Conservation (phyloP, 345 rosid species). For the Aegle marmelos region DNA sequence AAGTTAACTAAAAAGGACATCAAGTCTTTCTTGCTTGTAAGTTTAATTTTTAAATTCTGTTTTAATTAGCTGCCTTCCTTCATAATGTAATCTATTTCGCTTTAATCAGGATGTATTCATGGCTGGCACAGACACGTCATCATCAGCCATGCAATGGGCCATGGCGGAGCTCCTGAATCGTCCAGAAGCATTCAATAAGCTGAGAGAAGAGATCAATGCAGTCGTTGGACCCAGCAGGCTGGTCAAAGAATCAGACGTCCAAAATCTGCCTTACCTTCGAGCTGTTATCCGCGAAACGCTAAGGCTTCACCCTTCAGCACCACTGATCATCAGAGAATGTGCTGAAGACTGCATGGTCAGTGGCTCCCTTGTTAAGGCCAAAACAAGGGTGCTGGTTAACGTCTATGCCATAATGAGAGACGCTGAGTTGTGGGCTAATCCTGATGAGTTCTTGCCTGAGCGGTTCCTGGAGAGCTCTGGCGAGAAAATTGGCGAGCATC, state of each 20-base stretch:
- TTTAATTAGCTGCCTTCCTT: background rate
- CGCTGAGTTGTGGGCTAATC: slow-evolving; percentile 35
- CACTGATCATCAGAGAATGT: slow-evolving; percentile 51
- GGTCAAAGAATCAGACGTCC: slow-evolving; percentile 42
- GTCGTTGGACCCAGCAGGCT: slow-evolving; percentile 28
- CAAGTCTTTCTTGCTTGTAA: slow-evolving; percentile 63
- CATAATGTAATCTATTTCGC: background rate
- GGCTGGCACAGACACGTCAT: slow-evolving; percentile 48
- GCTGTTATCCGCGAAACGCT: slow-evolving; percentile 41
- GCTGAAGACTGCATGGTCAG: slow-evolving; percentile 38
- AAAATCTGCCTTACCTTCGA: slow-evolving; percentile 42
- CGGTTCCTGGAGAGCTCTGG: slow-evolving; percentile 27
- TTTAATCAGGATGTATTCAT: slow-evolving; percentile 33
- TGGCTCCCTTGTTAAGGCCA: slow-evolving; percentile 32
- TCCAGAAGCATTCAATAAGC: slow-evolving; percentile 29
- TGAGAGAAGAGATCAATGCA: slow-evolving; percentile 36
- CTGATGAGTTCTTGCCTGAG: slow-evolving; percentile 37
- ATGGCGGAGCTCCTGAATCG: slow-evolving; percentile 49
- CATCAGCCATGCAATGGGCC: slow-evolving; percentile 53
- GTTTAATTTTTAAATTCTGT: background rate
- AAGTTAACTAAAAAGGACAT: slow-evolving; percentile 53
- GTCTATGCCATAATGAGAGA: slow-evolving; percentile 49
- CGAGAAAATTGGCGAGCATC: slow-evolving; percentile 42
- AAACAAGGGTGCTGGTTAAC: slow-evolving; percentile 40
- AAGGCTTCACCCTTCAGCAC: slow-evolving; percentile 52